Conservation (phyloP, 73 alveolate species). For the Urostyla sp. region DNA sequence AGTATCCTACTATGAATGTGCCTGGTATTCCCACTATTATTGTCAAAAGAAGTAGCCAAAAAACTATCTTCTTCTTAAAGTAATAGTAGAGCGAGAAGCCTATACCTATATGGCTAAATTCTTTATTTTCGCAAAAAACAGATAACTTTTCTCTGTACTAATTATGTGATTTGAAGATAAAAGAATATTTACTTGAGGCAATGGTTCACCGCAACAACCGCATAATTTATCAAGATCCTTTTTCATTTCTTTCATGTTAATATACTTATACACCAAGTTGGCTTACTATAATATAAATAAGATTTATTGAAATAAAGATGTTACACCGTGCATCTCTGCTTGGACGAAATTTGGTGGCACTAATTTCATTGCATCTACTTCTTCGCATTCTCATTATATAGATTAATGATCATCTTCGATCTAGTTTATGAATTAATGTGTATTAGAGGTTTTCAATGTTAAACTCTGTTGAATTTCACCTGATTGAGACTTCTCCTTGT, state of each 20-base stretch:
- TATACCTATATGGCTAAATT: conserved; percentile 9
- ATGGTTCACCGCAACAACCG: conserved; percentile 31
- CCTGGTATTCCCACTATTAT: conserved; percentile 13
- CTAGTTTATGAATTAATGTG: too few species aligned
- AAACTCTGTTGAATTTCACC: too few species aligned
- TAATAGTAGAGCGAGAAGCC: conserved; percentile 44
- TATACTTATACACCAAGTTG: not conserved
- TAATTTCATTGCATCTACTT: too few species aligned
- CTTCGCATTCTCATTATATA: too few species aligned
- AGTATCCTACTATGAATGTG: not conserved
- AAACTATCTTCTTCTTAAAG: not conserved
- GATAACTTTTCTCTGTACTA: too few species aligned
- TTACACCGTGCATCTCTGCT: conserved; percentile 55
- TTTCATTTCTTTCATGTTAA: not conserved
- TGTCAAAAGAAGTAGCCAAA: not conserved
- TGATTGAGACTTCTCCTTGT: too few species aligned
- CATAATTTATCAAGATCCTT: too few species aligned
- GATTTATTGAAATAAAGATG: not conserved
- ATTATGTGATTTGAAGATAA: too few species aligned
- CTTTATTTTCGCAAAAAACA: too few species aligned
- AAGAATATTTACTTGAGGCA: conserved; percentile 33
- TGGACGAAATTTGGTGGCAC: conserved; percentile 25
- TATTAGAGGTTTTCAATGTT: too few species aligned
- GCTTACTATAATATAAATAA: conserved; percentile 4
- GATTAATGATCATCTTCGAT: too few species aligned